Evolutionary conservation across 1,139 yeast species (phyloP).

Genomic region (Pichia sp.): DNA sequence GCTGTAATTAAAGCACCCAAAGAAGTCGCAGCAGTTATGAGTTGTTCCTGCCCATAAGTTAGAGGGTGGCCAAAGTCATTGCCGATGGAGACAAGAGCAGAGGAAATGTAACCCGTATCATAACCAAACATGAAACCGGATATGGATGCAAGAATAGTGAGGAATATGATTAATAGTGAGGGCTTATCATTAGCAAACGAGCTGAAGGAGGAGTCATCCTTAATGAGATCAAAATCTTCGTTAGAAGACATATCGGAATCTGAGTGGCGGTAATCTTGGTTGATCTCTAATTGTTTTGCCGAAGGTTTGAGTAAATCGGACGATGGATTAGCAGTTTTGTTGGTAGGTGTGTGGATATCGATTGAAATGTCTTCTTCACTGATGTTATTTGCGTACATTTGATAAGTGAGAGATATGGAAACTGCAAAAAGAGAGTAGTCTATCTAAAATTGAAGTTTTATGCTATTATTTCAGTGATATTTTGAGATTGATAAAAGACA

Average conservation of each 20-base stretch:
- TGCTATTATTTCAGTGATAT: too few relatives aligned
- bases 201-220: slow-evolving; percentile 4
- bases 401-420: too few relatives aligned
- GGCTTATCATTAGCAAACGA: slow-evolving; percentile 41
- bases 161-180: slow-evolving; percentile 52
- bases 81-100: slow-evolving; percentile 81
- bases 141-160: slow-evolving; percentile 76
- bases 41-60: slow-evolving; percentile 72
- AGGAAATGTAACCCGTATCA: slow-evolving; percentile 92
- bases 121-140: slow-evolving; percentile 97
- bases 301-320: background rate
- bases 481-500: too few relatives aligned
- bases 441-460: too few relatives aligned
- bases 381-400: too few relatives aligned
- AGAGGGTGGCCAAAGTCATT: slow-evolving; percentile 53
- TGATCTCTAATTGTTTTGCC: background rate
- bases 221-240: slow-evolving; percentile 2
- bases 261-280: background rate
- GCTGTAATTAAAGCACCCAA: slow-evolving; percentile 85
- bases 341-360: too few relatives aligned
- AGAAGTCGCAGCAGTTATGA: slow-evolving; percentile 92
- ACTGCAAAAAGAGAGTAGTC: too few relatives aligned
- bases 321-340: too few relatives aligned
- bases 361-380: too few relatives aligned
- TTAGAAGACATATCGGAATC: slow-evolving; percentile 1